Percentiles rank a stretch among this genome's conserved stretches.
Conservation (phyloP, 257 asterid species). For the Orobanche coerulescens region DNA sequence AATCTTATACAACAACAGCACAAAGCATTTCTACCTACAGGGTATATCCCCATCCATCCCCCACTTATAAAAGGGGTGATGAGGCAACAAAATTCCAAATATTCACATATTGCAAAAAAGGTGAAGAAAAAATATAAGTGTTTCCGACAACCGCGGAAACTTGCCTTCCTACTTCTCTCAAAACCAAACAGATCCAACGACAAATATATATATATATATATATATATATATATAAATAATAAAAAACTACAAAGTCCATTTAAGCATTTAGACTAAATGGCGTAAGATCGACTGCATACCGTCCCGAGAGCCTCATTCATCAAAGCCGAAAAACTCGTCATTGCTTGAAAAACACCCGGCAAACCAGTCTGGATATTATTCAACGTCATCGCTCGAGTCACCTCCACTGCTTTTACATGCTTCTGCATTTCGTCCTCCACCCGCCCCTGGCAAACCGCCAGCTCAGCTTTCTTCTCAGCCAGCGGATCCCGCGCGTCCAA, state of each 20-base stretch:
- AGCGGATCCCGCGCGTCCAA: constrained; percentile 88
- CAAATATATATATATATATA: background rate
- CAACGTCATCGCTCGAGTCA: constrained; percentile 84
- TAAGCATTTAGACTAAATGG: constrained; percentile 35
- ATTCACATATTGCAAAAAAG: constrained; percentile 26
- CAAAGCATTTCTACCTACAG: too few relatives aligned
- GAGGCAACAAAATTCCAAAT: too few relatives aligned
- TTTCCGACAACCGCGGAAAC: too few relatives aligned
- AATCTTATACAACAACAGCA: too few relatives aligned
- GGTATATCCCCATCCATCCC: too few relatives aligned
- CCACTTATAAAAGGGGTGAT: too few relatives aligned
- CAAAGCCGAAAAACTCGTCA: constrained; percentile 85
- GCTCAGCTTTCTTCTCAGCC: constrained; percentile 80
- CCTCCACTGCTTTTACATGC: constrained; percentile 77
- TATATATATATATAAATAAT: background rate
- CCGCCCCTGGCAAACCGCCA: constrained; percentile 73
- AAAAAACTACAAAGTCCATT: constrained; percentile 1
- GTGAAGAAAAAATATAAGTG: background rate
- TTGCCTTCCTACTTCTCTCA: constrained; percentile 36
- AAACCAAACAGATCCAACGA: constrained; percentile 16
- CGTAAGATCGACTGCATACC: constrained; percentile 76
- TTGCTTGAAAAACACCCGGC: constrained; percentile 96
- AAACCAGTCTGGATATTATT: constrained; percentile 91
- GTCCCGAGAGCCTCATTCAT: constrained; percentile 70
- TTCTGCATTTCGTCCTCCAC: constrained; percentile 87